These are phyloP conservation scores for Buxus sempervirens DNA, from an alignment of 164 flowering plant genomes.

Conservation along the genomic window DNA sequence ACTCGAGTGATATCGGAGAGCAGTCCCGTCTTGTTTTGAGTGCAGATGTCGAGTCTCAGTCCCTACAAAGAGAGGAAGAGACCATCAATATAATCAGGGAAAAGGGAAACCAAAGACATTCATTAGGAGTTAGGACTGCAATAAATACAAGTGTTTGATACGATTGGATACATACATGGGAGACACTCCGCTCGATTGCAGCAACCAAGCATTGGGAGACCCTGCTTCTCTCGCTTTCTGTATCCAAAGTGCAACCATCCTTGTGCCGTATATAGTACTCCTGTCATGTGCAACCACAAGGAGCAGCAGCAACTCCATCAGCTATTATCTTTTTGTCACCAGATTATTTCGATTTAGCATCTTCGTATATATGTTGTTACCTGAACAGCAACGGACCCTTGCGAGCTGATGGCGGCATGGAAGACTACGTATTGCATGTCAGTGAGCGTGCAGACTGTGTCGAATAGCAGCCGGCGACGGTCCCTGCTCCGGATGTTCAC, in stretches of 20 bases:
- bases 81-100: no score
- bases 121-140: no score
- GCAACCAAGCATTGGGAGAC: constrained; percentile 64
- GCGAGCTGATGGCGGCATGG: constrained; percentile 83
- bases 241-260: constrained; percentile 59
- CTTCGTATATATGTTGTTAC: no score
- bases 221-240: constrained; percentile 47
- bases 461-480: constrained; percentile 79
- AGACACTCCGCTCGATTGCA: constrained; percentile 72
- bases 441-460: constrained; percentile 78
- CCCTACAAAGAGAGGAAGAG: no score
- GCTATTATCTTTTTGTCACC: no score
- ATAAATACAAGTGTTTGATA: no score
- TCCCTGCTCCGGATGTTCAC: constrained; percentile 63
- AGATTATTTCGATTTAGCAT: no score
- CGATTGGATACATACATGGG: constrained; percentile 47
- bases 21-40: constrained; percentile 54
- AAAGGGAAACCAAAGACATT: no score
- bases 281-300: constrained; percentile 39
- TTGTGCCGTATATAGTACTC: constrained; percentile 75
- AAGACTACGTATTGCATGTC: constrained; percentile 82
- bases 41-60: constrained; percentile 61
- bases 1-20: constrained; percentile 76
- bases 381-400: constrained; percentile 65
- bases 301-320: no score